phyloP scores from a whole-genome alignment of 768 basidiomycete species.

The Boletales sp. region DNA sequence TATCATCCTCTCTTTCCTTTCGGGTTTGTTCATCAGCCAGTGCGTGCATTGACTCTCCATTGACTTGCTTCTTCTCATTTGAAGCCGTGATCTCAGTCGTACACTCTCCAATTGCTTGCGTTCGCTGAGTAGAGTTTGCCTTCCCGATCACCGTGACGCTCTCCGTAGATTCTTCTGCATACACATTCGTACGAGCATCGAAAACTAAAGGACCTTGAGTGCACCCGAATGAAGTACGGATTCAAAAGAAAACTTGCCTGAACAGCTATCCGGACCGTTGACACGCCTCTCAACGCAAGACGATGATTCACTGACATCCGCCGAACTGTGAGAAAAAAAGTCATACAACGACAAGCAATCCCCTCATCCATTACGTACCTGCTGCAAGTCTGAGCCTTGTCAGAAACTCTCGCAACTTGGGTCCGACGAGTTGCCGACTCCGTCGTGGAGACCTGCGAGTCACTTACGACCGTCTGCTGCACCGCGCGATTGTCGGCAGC shows the following conservation, averaged over 20 bases:
- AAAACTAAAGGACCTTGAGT: not conserved
- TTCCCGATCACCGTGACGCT: not conserved
- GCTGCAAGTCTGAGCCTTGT: not conserved
- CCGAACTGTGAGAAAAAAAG: constrained; percentile 1
- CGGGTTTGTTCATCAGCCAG: not conserved
- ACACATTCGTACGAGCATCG: not conserved
- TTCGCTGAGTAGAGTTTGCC: not conserved
- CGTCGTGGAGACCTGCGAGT: not conserved
- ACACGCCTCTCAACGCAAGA: not conserved
- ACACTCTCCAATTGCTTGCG: not conserved
- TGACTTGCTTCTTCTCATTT: not conserved
- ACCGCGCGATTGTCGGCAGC: not conserved
- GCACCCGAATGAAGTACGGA: not conserved
- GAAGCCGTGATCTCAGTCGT: not conserved
- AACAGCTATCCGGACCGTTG: not conserved
- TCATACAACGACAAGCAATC: not conserved
- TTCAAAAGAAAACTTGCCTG: not conserved
- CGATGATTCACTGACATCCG: not conserved
- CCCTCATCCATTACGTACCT: constrained; percentile 1
- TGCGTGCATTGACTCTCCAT: not conserved
- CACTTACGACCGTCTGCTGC: not conserved
- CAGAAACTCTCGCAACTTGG: not conserved
- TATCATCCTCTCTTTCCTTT: not conserved
- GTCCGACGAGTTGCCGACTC: too few relatives aligned
- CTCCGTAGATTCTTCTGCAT: not conserved